Evolutionary conservation across 768 basidiomycete species (phyloP).

Genomic region (Phanerodontia chrysosporium): DNA sequence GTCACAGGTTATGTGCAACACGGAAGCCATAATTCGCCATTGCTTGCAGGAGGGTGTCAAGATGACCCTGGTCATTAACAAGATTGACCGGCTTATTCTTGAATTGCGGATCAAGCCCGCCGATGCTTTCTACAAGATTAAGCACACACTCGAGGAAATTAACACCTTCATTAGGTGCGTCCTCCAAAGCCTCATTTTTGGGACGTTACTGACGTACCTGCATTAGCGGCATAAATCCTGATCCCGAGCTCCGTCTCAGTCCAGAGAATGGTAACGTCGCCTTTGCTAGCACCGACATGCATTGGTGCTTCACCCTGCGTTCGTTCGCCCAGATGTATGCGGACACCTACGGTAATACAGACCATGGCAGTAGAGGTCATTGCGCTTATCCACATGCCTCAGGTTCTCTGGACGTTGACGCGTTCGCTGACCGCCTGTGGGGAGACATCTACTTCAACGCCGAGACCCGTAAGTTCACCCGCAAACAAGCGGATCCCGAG

Average conservation of each 20-base stretch:
- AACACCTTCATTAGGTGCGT: constrained; percentile 90
- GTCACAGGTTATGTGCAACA: constrained; percentile 78
- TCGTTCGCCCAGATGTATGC: constrained; percentile 98
- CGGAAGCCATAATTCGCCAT: constrained; percentile 84
- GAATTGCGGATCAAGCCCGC: constrained; percentile 93
- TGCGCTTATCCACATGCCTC: neutral
- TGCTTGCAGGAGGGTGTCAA: constrained; percentile 85
- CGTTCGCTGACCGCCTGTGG: constrained; percentile 92
- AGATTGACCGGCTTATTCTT: constrained; percentile 94
- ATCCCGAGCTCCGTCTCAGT: constrained; percentile 83
- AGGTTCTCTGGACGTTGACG: constrained; percentile 78
- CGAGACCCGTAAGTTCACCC: constrained; percentile 83
- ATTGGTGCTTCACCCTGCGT: constrained; percentile 92
- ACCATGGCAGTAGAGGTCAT: neutral
- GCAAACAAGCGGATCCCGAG: constrained; percentile 79
- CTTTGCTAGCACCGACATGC: constrained; percentile 96
- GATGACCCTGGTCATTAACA: constrained; percentile 93
- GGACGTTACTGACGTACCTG: too few species aligned
- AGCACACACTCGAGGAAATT: constrained; percentile 97
- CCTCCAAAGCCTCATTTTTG: too few species aligned
- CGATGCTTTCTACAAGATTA: constrained; percentile 98
- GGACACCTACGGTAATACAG: constrained; percentile 73
- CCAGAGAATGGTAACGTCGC: constrained; percentile 96
- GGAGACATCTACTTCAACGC: constrained; percentile 94
- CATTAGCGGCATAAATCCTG: constrained; percentile 81